Evolutionary conservation across 2,329 filamentous ascomycete genomes (phyloP), one percentile per base, ranked within the genome.

Genomic region (Coccinonectria pachysandricola): DNA sequence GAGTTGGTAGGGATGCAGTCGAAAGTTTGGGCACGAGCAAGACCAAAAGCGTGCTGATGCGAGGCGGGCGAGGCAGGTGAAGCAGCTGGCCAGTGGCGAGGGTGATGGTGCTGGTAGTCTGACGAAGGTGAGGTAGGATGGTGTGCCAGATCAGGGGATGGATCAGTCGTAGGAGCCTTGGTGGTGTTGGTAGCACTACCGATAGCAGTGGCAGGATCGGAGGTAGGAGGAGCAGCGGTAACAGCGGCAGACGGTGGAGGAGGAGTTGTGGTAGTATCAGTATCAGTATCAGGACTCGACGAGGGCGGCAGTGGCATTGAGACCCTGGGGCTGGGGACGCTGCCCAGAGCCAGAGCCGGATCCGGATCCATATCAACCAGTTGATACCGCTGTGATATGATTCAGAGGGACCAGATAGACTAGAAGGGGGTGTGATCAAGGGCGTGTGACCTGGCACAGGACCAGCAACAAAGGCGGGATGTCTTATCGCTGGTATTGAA

Each of bases 201-300:
- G n/a, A n/a, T n/a, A 26, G 32, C 31, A 31, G 37, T 32, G 29
- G 27, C 32, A 41, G 32, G 31, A 35, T 29, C 31, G 27, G 23
- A 28, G 20, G 35, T 27, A 23, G 34, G 11, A 30, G 30, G 29
- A 23, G 40, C 28, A 11, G 22, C 18, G 13, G 24, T 26, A 26
- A 14, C 24, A 26, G 24, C 10, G 23, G 12, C 8, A 11, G 20
- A 7, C 33, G 40, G 30, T 27, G 26, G 31, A 29, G 26, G 29
- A 39, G 33, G 37, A 42, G 29, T 34, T 29, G 36, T 23, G 25
- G 30, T 34, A 31, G 42, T 45, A 42, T 41, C 39, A 43, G 37
- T 28, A 34, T 28, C 32, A 36, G 42, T 43, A 43, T 45, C 42
- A 45, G 42, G 34, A 28, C 30, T 33, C 23, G 27, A 28, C 19